These are phyloP conservation scores for Aspergillus bridgeri DNA, from an alignment of 495 filamentous ascomycete species.

Conservation along the genomic window DNA sequence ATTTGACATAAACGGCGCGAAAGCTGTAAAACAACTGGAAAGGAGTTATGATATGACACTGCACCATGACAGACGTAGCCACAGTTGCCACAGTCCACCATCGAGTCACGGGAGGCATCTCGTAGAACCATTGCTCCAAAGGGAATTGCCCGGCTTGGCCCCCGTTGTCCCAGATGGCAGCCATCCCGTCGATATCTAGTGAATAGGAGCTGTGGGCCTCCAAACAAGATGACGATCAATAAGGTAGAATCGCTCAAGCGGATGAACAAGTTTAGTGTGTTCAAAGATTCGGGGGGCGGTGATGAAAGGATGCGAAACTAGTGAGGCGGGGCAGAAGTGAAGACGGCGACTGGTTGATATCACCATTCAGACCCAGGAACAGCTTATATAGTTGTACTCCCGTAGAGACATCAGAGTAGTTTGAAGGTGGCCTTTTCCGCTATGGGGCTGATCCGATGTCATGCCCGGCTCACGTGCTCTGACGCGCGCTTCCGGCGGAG, in stretches of 20 bases:
- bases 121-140: constrained; percentile 94
- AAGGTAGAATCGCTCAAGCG: background rate
- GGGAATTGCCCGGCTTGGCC: constrained; percentile 68
- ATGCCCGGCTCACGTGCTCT: constrained; percentile 13
- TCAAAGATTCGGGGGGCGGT: background rate
- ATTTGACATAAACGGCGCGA: constrained; percentile 82
- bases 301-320: background rate
- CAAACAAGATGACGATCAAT: background rate
- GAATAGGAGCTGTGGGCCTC: constrained; percentile 7
- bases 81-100: constrained; percentile 96
- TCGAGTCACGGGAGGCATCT: constrained; percentile 92
- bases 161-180: constrained; percentile 46
- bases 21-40: constrained; percentile 98
- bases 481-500: constrained; percentile 11
- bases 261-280: background rate
- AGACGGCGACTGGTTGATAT: background rate
- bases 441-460: constrained; percentile 7
- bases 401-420: background rate
- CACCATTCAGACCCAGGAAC: background rate
- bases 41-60: constrained; percentile 84
- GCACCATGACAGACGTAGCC: constrained; percentile 81
- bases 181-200: constrained; percentile 29
- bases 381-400: too few species aligned
- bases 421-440: constrained; percentile 23
- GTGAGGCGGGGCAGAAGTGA: too few species aligned